These are phyloP conservation scores for Alternaria metachromatica DNA, from an alignment of 2,329 filamentous ascomycete genomes.

Conservation along the genomic window DNA sequence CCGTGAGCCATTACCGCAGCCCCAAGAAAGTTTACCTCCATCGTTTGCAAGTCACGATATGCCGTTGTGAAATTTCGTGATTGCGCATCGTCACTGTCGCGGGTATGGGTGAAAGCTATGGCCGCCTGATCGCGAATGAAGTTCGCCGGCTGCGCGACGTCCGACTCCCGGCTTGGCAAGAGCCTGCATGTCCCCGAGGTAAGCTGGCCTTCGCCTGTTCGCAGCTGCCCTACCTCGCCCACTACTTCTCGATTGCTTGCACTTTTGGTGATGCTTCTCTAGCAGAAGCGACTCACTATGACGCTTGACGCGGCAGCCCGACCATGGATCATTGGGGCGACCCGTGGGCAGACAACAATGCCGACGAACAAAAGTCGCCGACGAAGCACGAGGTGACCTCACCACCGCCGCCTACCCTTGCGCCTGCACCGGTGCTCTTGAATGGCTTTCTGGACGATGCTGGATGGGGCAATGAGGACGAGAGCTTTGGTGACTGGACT, in stretches of 20 bases:
- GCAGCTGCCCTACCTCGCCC: neutral
- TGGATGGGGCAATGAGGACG: conserved; percentile 44
- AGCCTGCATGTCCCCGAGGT: conserved; percentile 9
- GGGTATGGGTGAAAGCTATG: neutral
- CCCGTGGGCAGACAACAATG: conserved; percentile 49
- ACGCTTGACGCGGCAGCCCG: conserved; percentile 35
- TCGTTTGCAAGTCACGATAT: neutral
- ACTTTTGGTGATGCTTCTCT: conserved; percentile 37
- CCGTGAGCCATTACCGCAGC: neutral
- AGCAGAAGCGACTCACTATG: conserved; percentile 44
- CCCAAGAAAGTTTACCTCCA: no score
- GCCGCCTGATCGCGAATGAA: neutral
- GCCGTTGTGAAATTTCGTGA: neutral
- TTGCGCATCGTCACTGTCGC: neutral
- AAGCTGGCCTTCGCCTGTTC: conserved; percentile 11
- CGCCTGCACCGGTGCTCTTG: conserved; percentile 27
- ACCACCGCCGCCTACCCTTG: conserved; percentile 20
- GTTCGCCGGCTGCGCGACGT: conserved; percentile 1
- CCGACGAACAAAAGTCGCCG: conserved; percentile 27
- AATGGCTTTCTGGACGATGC: conserved; percentile 46
- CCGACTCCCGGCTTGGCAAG: conserved; percentile 21
- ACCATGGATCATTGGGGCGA: conserved; percentile 53
- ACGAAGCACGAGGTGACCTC: conserved; percentile 34
- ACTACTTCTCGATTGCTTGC: neutral
- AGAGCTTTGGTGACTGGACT: conserved; percentile 40